A percentile compares a stretch with the other conserved stretches of the same genome.
These are phyloP conservation scores for Colletotrichum scovillei DNA, from an alignment of 2,329 filamentous ascomycete species.

Conservation along the genomic window DNA sequence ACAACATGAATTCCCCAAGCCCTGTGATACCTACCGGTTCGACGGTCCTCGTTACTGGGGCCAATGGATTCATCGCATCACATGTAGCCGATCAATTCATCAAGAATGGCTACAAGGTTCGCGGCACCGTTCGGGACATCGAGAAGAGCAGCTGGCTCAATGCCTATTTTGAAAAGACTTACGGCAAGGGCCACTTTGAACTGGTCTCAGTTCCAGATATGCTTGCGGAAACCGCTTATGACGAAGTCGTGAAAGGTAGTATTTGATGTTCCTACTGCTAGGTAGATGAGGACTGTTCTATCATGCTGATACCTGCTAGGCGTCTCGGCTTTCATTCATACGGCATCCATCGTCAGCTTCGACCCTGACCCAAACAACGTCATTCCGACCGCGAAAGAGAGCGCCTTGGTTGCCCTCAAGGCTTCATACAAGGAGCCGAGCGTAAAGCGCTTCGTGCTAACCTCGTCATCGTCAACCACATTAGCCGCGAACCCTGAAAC, in stretches of 20 bases:
- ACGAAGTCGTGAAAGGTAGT: conserved; percentile 43
- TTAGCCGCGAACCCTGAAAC: conserved; percentile 37
- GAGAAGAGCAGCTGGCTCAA: conserved; percentile 47
- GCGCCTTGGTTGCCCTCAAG: conserved; percentile 45
- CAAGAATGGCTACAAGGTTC: conserved; percentile 53
- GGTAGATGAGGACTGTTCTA: no score
- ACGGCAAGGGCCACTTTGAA: conserved; percentile 48
- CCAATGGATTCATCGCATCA: conserved; percentile 54
- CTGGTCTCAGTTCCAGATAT: conserved; percentile 49
- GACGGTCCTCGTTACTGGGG: conserved; percentile 53
- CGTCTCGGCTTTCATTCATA: conserved; percentile 48
- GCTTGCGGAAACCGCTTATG: conserved; percentile 38
- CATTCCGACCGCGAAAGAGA: conserved; percentile 47
- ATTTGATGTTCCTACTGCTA: neutral
- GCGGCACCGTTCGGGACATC: conserved; percentile 53
- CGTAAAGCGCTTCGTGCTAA: conserved; percentile 54
- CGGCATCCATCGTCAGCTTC: conserved; percentile 49
- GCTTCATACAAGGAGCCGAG: conserved; percentile 46
- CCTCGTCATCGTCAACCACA: conserved; percentile 46
- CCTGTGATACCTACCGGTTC: conserved; percentile 43
- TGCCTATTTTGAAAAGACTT: conserved; percentile 44
- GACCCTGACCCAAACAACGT: conserved; percentile 50
- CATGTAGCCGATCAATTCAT: conserved; percentile 53
- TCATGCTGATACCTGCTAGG: neutral
- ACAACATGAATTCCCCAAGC: neutral